phyloP scores from a whole-genome alignment of 2,329 filamentous ascomycete genomes.

The Coniochaeta sp. region DNA sequence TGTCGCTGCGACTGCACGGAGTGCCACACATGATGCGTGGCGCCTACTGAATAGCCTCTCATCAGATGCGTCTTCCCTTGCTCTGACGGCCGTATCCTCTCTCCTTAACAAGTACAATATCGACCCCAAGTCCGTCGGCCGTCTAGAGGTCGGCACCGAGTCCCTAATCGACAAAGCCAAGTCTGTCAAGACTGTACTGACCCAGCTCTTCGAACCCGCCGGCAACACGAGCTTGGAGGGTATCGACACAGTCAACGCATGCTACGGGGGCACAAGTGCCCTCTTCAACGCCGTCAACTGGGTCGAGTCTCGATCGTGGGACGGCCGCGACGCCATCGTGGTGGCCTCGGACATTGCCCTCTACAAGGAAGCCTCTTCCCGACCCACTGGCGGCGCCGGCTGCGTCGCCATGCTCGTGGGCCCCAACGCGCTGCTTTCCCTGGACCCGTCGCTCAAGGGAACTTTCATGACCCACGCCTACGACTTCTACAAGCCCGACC shows the following conservation, averaged over 20 bases:
- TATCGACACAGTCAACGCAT: constrained; percentile 76
- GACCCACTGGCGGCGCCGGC: constrained; percentile 74
- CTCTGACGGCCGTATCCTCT: constrained; percentile 69
- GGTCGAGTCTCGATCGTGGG: constrained; percentile 82
- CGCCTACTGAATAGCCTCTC: background rate
- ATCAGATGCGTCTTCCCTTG: constrained; percentile 79
- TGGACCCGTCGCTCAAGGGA: constrained; percentile 73
- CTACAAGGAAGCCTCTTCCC: constrained; percentile 76
- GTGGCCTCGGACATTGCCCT: constrained; percentile 78
- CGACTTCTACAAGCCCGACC: constrained; percentile 86
- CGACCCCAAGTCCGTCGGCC: constrained; percentile 69
- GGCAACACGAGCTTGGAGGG: constrained; percentile 81
- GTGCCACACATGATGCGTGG: no score
- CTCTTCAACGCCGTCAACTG: constrained; percentile 79
- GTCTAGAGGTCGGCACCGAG: constrained; percentile 80
- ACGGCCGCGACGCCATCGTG: constrained; percentile 74
- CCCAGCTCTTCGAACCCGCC: constrained; percentile 65
- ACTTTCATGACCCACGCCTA: constrained; percentile 79
- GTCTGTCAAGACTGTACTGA: constrained; percentile 81
- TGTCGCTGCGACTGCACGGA: no score
- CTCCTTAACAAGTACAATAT: constrained; percentile 79
- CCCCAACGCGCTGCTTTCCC: constrained; percentile 67
- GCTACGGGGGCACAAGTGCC: constrained; percentile 81
- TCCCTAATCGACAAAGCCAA: constrained; percentile 85
- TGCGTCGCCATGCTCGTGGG: constrained; percentile 74